Conservation (phyloP, 768 basidiomycete genomes). For the Punctularia strigosozonata region DNA sequence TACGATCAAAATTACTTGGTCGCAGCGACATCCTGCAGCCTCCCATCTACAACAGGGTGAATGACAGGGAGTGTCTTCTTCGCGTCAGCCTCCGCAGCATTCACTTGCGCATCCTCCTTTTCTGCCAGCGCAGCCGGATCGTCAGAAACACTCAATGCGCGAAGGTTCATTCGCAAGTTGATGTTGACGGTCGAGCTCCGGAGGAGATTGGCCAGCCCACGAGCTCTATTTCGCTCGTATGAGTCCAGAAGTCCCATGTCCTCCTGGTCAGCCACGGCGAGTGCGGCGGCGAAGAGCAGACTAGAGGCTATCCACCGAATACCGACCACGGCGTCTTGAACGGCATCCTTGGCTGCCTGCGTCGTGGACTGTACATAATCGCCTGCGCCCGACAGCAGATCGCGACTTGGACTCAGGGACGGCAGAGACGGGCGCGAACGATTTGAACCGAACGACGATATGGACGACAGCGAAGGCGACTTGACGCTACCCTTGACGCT, state of each 20-base stretch:
- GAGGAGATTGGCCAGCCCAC: neutral
- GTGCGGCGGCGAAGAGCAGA: neutral
- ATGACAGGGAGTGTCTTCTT: conserved; percentile 2
- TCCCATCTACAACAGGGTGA: conserved; percentile 2
- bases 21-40: neutral
- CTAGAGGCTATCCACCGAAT: too few relatives aligned
- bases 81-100: conserved; percentile 1
- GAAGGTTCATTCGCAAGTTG: neutral
- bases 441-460: too few relatives aligned
- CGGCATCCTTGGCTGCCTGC: too few relatives aligned
- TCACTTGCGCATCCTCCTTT: conserved; percentile 1
- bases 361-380: too few relatives aligned
- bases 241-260: conserved; percentile 2
- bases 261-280: conserved; percentile 1
- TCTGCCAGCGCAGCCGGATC: conserved; percentile 1
- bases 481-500: too few relatives aligned
- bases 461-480: too few relatives aligned
- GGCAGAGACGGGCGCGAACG: too few relatives aligned
- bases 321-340: too few relatives aligned
- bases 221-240: neutral
- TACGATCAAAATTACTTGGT: too few relatives aligned
- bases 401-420: too few relatives aligned
- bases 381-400: too few relatives aligned
- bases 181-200: neutral
- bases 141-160: neutral